Base-by-base conservation (phyloP, 139 green algal species). In the Mesotaenium endlicherianum region DNA sequence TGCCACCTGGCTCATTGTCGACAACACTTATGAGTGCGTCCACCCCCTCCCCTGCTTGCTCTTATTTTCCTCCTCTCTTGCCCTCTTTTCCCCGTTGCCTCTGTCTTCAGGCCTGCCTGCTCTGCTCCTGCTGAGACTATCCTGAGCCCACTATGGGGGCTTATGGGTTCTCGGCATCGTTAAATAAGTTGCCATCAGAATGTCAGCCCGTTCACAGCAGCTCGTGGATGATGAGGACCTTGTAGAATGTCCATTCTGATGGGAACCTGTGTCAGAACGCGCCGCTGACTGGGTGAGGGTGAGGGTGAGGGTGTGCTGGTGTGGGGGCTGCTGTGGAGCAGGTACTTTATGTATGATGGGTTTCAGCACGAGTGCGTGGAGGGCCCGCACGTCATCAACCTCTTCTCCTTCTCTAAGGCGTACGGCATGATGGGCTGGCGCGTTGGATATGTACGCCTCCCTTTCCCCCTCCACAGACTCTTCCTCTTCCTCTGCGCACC, bases 321-420 rank as follows among this genome's bases (percentile, higher is more conserved):
- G 11, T 70, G 5, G 26, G 11, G 59, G 5, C 14, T 16, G 30
- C 20, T 38, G 5, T 70, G 5, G 14, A 16, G 26, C 69, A 86
- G 80, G 58, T 83, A 97, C 87, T 97, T 97, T 71, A 53, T 92
- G 49, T 97, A 93, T 69, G 90, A 91, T 39, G 93, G 88, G 8
- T 20, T 58, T 26, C 30, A 84, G 58, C 94, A 97, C 81, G 47
- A 84, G 58, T 93, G 87, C 20, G 44, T 94, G 6, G 75, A 87
- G 4, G 94, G 75, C 1, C 83, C 86, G 0, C 88, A 97, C 82
- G 84, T 97, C 34, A 79, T 97, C 70, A 90, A 95, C 87, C 78
- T 97, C 47, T 97, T 96, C 85, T 94, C 88, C 38, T 95, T 97
- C 85, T 93, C 86, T 70, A 97, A 97, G 86, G 93, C 89, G 45